Conservation (phyloP, 1,139 yeast genomes). For the Eremothecium cymbalariae region DNA sequence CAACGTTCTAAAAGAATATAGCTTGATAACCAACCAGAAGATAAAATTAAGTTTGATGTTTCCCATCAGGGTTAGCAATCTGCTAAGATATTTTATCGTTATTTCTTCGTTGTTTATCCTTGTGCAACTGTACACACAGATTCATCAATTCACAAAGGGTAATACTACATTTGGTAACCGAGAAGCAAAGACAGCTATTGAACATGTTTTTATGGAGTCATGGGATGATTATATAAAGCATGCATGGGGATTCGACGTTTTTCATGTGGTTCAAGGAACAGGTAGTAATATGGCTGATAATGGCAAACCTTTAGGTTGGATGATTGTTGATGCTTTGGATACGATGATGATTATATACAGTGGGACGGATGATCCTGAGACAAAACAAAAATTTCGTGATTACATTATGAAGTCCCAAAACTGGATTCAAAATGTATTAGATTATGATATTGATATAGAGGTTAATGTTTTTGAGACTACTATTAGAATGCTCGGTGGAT, state of each 20-base stretch:
- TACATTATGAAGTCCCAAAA: slow-evolving; percentile 57
- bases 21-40: no score
- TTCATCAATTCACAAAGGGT: background rate
- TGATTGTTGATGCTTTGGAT: slow-evolving; percentile 83
- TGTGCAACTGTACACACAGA: slow-evolving; percentile 60
- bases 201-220: slow-evolving; percentile 54
- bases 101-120: no score
- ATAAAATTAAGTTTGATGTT: no score
- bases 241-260: slow-evolving; percentile 80
- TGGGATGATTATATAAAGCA: slow-evolving; percentile 72
- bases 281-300: slow-evolving; percentile 57
- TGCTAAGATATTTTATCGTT: no score
- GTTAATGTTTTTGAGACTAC: slow-evolving; percentile 91
- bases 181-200: slow-evolving; percentile 15
- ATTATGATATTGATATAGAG: slow-evolving; percentile 52
- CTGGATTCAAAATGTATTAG: slow-evolving; percentile 62
- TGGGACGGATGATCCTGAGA: slow-evolving; percentile 43
- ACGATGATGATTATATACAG: slow-evolving; percentile 78
- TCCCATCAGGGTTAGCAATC: no score
- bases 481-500: slow-evolving; percentile 88
- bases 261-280: slow-evolving; percentile 48
- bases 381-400: slow-evolving; percentile 64
- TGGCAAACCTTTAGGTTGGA: slow-evolving; percentile 87
- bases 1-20: no score
- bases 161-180: background rate